Conservation (phyloP, 768 basidiomycete genomes). For the Mycena olivaceomarginata region DNA sequence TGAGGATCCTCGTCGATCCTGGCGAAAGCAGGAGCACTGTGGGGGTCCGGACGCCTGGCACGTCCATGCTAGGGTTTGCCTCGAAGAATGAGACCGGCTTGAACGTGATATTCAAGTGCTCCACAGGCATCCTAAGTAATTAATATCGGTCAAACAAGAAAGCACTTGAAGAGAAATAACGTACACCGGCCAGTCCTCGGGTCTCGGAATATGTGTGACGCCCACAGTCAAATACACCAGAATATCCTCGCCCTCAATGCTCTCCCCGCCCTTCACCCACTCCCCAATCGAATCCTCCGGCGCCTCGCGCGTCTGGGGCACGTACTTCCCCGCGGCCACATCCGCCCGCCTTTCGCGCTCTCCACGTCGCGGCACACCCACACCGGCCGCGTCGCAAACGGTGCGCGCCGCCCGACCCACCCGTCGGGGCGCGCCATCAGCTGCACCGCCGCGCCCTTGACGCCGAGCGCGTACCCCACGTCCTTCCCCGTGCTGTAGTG, state of each 20-base stretch:
- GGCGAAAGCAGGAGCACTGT: conserved; percentile 78
- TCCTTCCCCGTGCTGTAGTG: conserved; percentile 84
- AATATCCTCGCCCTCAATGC: conserved; percentile 86
- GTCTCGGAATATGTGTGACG: conserved; percentile 89
- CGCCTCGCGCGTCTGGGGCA: conserved; percentile 85
- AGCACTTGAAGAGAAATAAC: conserved; percentile 50
- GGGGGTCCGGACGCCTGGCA: conserved; percentile 82
- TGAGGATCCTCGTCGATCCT: background rate
- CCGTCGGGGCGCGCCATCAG: conserved; percentile 81
- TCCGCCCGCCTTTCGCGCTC: conserved; percentile 72
- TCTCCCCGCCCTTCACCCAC: conserved; percentile 82
- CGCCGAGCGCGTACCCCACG: conserved; percentile 82
- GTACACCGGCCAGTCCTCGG: conserved; percentile 93
- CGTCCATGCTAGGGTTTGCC: conserved; percentile 92
- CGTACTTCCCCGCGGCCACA: conserved; percentile 93
- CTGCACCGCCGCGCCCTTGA: conserved; percentile 81
- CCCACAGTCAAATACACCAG: conserved; percentile 87
- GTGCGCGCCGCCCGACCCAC: conserved; percentile 84
- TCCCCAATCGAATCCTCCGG: conserved; percentile 83
- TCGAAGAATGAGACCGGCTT: conserved; percentile 92
- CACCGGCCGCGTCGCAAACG: conserved; percentile 82
- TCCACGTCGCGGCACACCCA: conserved; percentile 91
- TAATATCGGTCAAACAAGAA: conserved; percentile 25
- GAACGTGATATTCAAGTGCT: conserved; percentile 81
- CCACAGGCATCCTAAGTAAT: conserved; percentile 85